Base-by-base conservation (phyloP, 2,329 filamentous ascomycete genomes). In the Harringtonia lauricola region DNA sequence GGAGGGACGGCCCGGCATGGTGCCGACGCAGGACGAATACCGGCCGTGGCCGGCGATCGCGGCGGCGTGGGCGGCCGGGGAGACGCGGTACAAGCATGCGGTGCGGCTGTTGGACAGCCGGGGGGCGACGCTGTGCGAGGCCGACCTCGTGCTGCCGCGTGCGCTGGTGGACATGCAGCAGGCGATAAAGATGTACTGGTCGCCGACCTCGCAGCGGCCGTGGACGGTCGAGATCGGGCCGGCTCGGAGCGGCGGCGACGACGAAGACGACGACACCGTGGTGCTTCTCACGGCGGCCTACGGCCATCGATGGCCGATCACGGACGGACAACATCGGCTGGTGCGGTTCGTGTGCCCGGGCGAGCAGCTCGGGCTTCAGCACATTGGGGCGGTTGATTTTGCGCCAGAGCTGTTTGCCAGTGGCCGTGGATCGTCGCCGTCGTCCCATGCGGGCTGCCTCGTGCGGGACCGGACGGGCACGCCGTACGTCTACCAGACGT, bases 11-110 rank as follows among this genome's bases (percentile, higher is more conserved):
- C 54, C 54, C 2, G 47, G 64, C 0, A 51, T 64, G 10, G 53
- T 3, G 47, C 56, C 5, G 65, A 68, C 3, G 59, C 61, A 5
- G 54, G 59, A 7, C 55, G 61, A n/a, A 15, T 60, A 66, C 42
- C 65, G 64, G 19, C 74, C 74, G 0, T 79, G 74, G 74, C 44
- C 47, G 0, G 42, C 52, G 4, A 52, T 76, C 9, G 65, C 69
- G 0, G 51, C 54, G 18, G 56, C 57, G 4, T 78, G 73, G 74
- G 36, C 41, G 10, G 36, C 17, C 15, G 8, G 44, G 2, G 31
- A 26, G n/a, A 14, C 37, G 3, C 18, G 15, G 21, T 7, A 51
- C 24, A 55, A 54, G 22, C 57, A 63, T 31, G 42, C 51, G 1
- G 5, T 67, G 33, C 59, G 50, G 6, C 54, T 71, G 8, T 44